Conservation (phyloP, 805 yeast genomes). For the Lipomyces starkeyi region DNA sequence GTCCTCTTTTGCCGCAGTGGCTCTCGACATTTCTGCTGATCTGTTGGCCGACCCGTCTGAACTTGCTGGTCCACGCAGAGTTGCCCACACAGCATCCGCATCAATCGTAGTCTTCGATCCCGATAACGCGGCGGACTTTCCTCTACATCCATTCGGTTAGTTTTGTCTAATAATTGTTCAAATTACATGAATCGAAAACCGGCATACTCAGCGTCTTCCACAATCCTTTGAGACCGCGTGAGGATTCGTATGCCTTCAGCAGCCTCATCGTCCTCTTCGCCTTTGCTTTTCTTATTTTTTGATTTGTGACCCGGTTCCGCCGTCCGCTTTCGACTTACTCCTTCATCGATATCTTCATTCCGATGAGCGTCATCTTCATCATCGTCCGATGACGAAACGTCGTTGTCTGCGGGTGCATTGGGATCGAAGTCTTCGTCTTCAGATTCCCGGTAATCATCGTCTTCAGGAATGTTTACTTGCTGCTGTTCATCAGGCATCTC, state of each 20-base stretch:
- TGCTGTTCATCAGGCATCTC: background rate
- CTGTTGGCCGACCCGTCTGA: background rate
- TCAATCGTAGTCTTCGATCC: constrained; percentile 33
- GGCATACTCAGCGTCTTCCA: constrained; percentile 26
- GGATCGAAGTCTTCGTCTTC: constrained; percentile 41
- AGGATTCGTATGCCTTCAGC: constrained; percentile 27
- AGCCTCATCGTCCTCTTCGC: constrained; percentile 15
- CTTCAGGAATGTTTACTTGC: constrained; percentile 15
- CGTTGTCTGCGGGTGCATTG: constrained; percentile 23
- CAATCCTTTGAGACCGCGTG: constrained; percentile 31
- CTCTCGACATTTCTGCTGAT: background rate
- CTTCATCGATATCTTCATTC: constrained; percentile 24
- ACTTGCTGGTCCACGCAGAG: constrained; percentile 22
- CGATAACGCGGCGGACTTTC: constrained; percentile 1
- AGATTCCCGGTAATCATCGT: constrained; percentile 40
- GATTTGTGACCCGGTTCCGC: background rate
- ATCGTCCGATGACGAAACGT: constrained; percentile 16
- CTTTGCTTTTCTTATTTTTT: constrained; percentile 1
- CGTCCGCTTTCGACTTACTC: background rate
- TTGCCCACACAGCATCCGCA: constrained; percentile 38
- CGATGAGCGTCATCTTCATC: constrained; percentile 24
- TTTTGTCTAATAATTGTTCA: background rate
- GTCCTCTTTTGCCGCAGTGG: constrained; percentile 40
- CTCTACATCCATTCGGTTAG: background rate
- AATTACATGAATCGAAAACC: background rate